Percentiles rank a stretch among this genome's conserved stretches.
Conservation (phyloP, 352 stramenopile genomes). For the Globisporangium spiculum region DNA sequence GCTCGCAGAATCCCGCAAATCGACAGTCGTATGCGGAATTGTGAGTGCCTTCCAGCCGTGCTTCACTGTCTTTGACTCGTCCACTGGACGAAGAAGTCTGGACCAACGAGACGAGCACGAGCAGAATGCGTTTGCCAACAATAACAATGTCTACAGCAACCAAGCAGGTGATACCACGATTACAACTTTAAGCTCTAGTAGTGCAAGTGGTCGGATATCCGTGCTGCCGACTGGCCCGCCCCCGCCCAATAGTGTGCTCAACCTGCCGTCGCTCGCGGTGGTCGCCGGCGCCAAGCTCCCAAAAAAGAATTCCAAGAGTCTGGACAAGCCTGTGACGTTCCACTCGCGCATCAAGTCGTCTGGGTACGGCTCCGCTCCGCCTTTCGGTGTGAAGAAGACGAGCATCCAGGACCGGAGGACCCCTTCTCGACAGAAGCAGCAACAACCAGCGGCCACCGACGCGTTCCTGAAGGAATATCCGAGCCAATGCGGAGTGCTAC, state of each 20-base stretch:
- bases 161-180: background rate
- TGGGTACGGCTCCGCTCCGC: conserved; percentile 53
- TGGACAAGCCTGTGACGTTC: conserved; percentile 82
- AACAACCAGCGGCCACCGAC: conserved; percentile 21
- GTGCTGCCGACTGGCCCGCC: conserved; percentile 49
- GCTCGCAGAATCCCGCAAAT: background rate
- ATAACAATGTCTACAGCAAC: conserved; percentile 1
- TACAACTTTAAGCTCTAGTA: background rate
- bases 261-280: conserved; percentile 36
- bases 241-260: conserved; percentile 54
- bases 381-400: conserved; percentile 27
- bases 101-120: background rate
- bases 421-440: background rate
- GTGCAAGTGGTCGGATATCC: conserved; percentile 26
- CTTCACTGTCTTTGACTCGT: conserved; percentile 37
- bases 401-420: conserved; percentile 30
- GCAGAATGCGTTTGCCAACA: background rate
- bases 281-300: conserved; percentile 14
- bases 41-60: conserved; percentile 68
- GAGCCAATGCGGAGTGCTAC: conserved; percentile 47
- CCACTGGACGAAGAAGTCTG: background rate
- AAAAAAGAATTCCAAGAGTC: conserved; percentile 21
- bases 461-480: conserved; percentile 75
- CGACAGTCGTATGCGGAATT: conserved; percentile 38
- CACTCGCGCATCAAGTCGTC: conserved; percentile 78